These are phyloP conservation scores for Terana coerulea DNA, from an alignment of 768 basidiomycete species.

Conservation along the genomic window DNA sequence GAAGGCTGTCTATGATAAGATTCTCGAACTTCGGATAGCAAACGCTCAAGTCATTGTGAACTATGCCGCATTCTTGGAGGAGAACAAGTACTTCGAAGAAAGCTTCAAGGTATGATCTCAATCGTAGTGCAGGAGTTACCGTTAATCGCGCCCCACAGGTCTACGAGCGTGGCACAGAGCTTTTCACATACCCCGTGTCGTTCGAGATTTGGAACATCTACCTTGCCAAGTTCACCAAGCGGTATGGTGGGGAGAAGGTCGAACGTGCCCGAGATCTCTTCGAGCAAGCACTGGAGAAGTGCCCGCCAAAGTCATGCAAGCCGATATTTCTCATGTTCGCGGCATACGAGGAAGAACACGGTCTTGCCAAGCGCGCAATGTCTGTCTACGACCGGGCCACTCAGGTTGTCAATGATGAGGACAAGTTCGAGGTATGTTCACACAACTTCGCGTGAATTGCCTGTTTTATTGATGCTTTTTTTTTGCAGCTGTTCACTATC, in stretches of 20 bases:
- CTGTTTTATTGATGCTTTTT: not conserved
- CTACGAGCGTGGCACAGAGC: conserved; percentile 94
- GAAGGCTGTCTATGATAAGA: conserved; percentile 93
- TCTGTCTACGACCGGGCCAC: conserved; percentile 92
- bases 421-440: conserved; percentile 92
- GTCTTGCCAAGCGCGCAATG: conserved; percentile 95
- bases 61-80: conserved; percentile 94
- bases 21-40: conserved; percentile 93
- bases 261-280: conserved; percentile 97
- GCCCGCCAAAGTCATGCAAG: conserved; percentile 92
- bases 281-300: conserved; percentile 96
- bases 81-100: conserved; percentile 97
- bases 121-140: not conserved
- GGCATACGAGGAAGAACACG: conserved; percentile 92
- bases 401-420: conserved; percentile 77
- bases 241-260: conserved; percentile 92
- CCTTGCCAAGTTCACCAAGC: conserved; percentile 92
- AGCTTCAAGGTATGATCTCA: conserved; percentile 79
- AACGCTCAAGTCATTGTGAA: conserved; percentile 98
- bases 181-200: conserved; percentile 96
- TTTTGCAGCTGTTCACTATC: conserved; percentile 82
- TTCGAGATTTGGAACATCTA: conserved; percentile 99
- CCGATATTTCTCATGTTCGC: conserved; percentile 95
- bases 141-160: conserved; percentile 35
- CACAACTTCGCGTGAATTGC: not conserved